These are phyloP conservation scores for Adansonia grandidieri DNA, from an alignment of 441 rosid species.

Conservation along the genomic window DNA sequence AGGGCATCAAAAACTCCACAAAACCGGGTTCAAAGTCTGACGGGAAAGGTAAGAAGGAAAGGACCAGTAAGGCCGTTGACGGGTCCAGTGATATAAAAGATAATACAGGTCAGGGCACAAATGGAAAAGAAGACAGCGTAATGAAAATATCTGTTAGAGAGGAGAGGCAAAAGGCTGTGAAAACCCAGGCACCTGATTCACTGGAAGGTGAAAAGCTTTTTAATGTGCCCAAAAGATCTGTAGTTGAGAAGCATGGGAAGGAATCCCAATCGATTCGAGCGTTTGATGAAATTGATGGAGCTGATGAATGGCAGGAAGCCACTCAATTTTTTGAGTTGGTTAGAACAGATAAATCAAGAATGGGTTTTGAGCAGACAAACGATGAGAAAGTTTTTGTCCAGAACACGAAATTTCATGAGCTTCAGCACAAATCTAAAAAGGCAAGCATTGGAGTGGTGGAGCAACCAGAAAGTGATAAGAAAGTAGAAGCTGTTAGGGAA, in stretches of 20 bases:
- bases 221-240: slow-evolving; percentile 34
- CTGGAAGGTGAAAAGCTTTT: slow-evolving; percentile 36
- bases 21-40: slow-evolving; percentile 41
- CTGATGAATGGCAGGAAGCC: slow-evolving; percentile 82
- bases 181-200: slow-evolving; percentile 35
- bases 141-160: slow-evolving; percentile 32
- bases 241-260: slow-evolving; percentile 47
- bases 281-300: slow-evolving; percentile 46
- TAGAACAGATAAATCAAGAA: slow-evolving; percentile 52
- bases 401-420: slow-evolving; percentile 35
- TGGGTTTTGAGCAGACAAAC: slow-evolving; percentile 43
- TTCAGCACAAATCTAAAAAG: slow-evolving; percentile 45
- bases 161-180: slow-evolving; percentile 36
- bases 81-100: slow-evolving; percentile 29
- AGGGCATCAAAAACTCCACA: slow-evolving; percentile 35
- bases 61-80: slow-evolving; percentile 27
- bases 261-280: slow-evolving; percentile 52
- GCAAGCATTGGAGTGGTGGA: slow-evolving; percentile 38
- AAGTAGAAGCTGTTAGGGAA: slow-evolving; percentile 35
- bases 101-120: slow-evolving; percentile 27
- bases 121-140: slow-evolving; percentile 37
- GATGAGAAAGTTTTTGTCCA: slow-evolving; percentile 39
- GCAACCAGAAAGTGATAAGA: slow-evolving; percentile 35
- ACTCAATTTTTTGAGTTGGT: slow-evolving; percentile 73
- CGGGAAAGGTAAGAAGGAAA: slow-evolving; percentile 46